Percentiles rank a stretch among this genome's conserved stretches.
Conservation (phyloP, 768 basidiomycete species). For the Tricholoma terreum region DNA sequence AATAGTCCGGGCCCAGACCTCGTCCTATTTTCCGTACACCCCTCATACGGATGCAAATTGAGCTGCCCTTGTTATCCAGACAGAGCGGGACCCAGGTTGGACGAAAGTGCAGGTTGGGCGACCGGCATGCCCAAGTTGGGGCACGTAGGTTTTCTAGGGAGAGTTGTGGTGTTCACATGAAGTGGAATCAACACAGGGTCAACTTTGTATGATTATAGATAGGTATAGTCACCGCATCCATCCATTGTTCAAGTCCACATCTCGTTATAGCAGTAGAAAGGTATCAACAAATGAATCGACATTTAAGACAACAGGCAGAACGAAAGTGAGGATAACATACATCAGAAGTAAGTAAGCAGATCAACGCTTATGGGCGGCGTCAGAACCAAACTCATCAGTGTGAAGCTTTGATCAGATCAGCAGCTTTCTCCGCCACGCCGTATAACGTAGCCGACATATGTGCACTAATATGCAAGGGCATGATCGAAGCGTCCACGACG, state of each 20-base stretch:
- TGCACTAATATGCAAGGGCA: slow-evolving; percentile 48
- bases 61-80: too few relatives aligned
- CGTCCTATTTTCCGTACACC: too few relatives aligned
- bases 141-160: too few relatives aligned
- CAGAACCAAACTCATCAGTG: slow-evolving; percentile 11
- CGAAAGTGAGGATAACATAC: background rate
- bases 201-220: too few relatives aligned
- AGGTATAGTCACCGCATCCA: too few relatives aligned
- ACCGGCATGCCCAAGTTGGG: too few relatives aligned
- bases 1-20: too few relatives aligned
- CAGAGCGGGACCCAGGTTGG: too few relatives aligned
- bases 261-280: background rate
- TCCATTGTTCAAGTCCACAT: background rate
- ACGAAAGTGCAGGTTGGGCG: too few relatives aligned
- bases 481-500: slow-evolving; percentile 48
- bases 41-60: too few relatives aligned
- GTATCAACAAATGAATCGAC: background rate
- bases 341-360: background rate
- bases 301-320: background rate
- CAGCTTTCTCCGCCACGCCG: slow-evolving; percentile 55
- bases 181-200: too few relatives aligned
- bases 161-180: too few relatives aligned
- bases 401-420: slow-evolving; percentile 45
- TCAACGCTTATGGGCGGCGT: background rate
- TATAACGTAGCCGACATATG: slow-evolving; percentile 47